Base-by-base conservation (phyloP, 73 alveolate species). In the Effrenium voratum region DNA sequence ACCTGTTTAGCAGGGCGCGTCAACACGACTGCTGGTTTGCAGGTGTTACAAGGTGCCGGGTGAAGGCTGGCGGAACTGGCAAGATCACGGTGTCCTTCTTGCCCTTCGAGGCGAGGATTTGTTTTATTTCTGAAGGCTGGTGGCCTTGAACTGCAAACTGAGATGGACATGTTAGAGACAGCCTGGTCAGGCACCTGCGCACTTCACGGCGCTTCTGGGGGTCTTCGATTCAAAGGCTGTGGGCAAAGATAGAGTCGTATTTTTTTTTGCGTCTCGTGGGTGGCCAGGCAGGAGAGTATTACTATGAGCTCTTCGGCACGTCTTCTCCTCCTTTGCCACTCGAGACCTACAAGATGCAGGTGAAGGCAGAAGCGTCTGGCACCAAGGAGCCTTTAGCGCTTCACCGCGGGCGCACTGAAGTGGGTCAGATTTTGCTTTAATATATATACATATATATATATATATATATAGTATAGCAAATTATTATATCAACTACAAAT, bases 261-360 rank as follows among this genome's bases (percentile, higher is more conserved):
- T 24, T 55, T 55, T 24, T 55, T n/a, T 6, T 10, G 43, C 45
- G 24, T 28, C 70, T 10, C 40, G 59, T 5, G 34, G 38, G 59
- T 41, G 86, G 26, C 32, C 52, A 91, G 98, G 99, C 99, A 12
- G 99, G 99, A 34, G 99, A 99, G 98, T 99, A 99, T 99, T 99
- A 99, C 99, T 99, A 99, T 99, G 99, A 99, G 77, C 99, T 99
- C 63, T 99, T 99, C 91, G 99, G 99, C 72, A 99, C 99, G 88
- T 99, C 99, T 4, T 99, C 99, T 99, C 99, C 99, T 45, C 99
- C 99, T 5, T 99, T 99, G 85, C 99, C 99, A 34, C 68, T 99
- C 97, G 99, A 99, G 94, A 94, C 99, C 52, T 95, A 99, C 93
- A 99, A 99, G 93, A 91, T 72, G 99, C 99, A 91, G 60, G 90